Conservation (phyloP, 306 rosid genomes). For the Prunus dulcis region DNA sequence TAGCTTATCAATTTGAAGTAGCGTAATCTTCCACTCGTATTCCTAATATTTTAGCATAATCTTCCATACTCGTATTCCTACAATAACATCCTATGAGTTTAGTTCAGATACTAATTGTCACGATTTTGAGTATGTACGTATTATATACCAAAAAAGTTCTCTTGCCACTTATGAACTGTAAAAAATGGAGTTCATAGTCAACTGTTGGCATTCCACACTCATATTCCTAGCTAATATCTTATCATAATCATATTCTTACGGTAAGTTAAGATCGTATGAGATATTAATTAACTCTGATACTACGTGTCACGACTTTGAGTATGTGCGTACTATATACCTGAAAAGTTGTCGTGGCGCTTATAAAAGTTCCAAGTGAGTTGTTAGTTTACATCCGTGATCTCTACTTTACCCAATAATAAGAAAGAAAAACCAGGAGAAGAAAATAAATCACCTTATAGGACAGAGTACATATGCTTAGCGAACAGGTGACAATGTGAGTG, state of each 20-base stretch:
- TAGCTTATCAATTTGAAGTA: background rate
- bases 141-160: too few species aligned
- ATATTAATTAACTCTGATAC: background rate
- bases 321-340: background rate
- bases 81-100: background rate
- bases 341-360: too few species aligned
- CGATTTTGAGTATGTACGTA: too few species aligned
- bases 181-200: background rate
- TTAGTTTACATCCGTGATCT: slow-evolving; percentile 8
- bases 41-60: background rate
- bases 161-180: too few species aligned
- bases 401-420: background rate
- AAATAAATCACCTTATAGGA: slow-evolving; percentile 32
- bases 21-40: background rate
- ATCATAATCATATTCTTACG: background rate
- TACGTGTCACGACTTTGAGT: background rate
- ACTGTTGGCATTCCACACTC: background rate
- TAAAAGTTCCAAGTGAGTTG: background rate
- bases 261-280: background rate
- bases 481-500: slow-evolving; percentile 21
- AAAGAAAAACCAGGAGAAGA: background rate
- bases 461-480: slow-evolving; percentile 20
- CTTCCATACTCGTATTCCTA: background rate
- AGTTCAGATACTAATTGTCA: background rate
- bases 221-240: background rate